Evolutionary conservation across 306 rosid species (phyloP), one percentile per base, ranked within the genome.

Genomic region (Sesbania bispinosa): DNA sequence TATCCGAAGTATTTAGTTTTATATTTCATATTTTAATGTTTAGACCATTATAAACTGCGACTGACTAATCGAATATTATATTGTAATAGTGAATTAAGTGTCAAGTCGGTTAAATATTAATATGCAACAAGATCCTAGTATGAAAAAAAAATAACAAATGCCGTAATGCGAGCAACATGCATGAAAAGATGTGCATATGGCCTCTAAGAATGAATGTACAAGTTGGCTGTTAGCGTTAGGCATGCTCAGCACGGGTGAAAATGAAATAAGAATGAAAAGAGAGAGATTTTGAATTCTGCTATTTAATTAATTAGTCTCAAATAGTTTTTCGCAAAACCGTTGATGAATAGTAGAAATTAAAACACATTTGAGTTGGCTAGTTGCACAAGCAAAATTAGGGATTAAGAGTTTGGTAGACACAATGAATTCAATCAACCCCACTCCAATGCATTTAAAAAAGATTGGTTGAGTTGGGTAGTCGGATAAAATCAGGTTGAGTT

Each of bases 301-400:
- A 43, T n/a, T 4, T 43, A n/a, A n/a, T n/a, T n/a, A n/a, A n/a
- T n/a, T n/a, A 32, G 24, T 45, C 21, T 15, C 3, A 3, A 43
- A 45, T 15, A 45, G 6, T 41, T 41, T 3, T 41, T 0, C 18
- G n/a, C 21, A 15, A n/a, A 15, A 46, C 23, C 10, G 4, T 47
- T 18, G 11, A 47, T 19, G n/a, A 50, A 50, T 14, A 7, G 13
- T 18, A 33, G 5, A 15, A 32, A 43, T n/a, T 8, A 4, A 19
- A 50, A 1, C 29, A 20, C n/a, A 16, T 43, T 10, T 10, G 14
- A 11, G 26, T 51, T 68, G 50, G 62, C 32, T 51, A 23, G 36
- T 48, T 32, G 33, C 47, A 51, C 74, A 67, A 47, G 35, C 59
- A 29, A 47, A 66, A 24, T 15, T 67, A 67, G 5, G n/a, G n/a